These are phyloP conservation scores for Pyrenophora tritici-repentis DNA, from an alignment of 2,329 filamentous ascomycete genomes.

Conservation along the genomic window DNA sequence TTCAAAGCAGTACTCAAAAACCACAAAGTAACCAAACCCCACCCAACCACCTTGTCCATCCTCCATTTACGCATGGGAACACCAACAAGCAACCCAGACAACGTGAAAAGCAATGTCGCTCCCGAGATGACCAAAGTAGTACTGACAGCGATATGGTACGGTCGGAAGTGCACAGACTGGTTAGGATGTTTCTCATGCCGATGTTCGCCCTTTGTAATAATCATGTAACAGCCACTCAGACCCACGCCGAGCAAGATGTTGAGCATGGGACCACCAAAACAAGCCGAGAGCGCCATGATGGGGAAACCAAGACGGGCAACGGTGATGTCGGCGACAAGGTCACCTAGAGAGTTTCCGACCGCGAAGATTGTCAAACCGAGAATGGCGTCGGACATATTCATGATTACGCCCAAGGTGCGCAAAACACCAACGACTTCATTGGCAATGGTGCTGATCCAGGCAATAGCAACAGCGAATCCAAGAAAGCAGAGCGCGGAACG, in stretches of 20 bases:
- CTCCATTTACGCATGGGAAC: constrained; percentile 64
- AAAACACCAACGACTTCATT: constrained; percentile 94
- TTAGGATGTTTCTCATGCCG: constrained; percentile 70
- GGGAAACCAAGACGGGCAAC: constrained; percentile 92
- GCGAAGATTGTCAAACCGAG: constrained; percentile 95
- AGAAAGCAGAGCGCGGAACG: constrained; percentile 82
- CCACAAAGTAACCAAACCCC: constrained; percentile 81
- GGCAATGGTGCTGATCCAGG: constrained; percentile 95
- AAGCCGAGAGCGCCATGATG: constrained; percentile 93
- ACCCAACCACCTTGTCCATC: constrained; percentile 64
- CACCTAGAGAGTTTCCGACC: constrained; percentile 91
- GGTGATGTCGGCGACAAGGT: constrained; percentile 92
- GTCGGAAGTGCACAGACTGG: constrained; percentile 67
- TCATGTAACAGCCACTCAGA: constrained; percentile 88
- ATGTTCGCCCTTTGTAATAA: constrained; percentile 69
- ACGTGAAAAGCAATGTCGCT: constrained; percentile 78
- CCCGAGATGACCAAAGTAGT: constrained; percentile 85
- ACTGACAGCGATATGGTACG: constrained; percentile 83
- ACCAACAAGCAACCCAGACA: constrained; percentile 75
- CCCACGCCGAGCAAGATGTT: constrained; percentile 96
- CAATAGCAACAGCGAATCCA: constrained; percentile 88
- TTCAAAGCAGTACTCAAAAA: constrained; percentile 78
- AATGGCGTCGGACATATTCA: constrained; percentile 92
- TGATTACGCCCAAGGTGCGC: constrained; percentile 88
- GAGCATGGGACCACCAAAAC: constrained; percentile 97